Conservation (phyloP, 2,329 filamentous ascomycete species). For the Botrytis aclada region DNA sequence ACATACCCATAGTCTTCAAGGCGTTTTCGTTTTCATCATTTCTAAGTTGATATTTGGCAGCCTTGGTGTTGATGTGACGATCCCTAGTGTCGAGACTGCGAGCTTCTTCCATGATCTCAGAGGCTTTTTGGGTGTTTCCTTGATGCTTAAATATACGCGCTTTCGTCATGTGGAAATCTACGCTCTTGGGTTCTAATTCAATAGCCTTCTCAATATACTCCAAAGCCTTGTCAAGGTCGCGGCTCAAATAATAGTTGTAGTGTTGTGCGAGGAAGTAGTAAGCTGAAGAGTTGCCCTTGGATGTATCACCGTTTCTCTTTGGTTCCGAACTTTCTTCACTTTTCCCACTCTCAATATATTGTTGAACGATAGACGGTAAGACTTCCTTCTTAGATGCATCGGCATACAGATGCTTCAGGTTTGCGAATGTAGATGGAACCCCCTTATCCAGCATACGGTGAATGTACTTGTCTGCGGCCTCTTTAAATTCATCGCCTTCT, state of each 20-base stretch:
- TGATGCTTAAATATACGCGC: conserved; percentile 91
- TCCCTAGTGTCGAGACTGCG: conserved; percentile 84
- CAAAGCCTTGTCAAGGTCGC: conserved; percentile 76
- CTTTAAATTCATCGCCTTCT: conserved; percentile 73
- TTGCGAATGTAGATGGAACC: conserved; percentile 93
- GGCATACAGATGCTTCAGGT: conserved; percentile 88
- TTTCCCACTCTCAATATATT: conserved; percentile 65
- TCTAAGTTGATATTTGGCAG: conserved; percentile 91
- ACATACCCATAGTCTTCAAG: conserved; percentile 84
- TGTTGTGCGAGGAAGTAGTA: conserved; percentile 95
- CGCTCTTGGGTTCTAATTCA: conserved; percentile 71
- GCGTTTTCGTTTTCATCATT: conserved; percentile 88
- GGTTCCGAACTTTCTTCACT: conserved; percentile 44
- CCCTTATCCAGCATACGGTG: conserved; percentile 85
- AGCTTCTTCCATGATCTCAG: conserved; percentile 84
- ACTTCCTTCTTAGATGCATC: conserved; percentile 74
- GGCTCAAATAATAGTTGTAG: conserved; percentile 88
- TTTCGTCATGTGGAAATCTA: conserved; percentile 93
- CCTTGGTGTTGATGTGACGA: conserved; percentile 97
- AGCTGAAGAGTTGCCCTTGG: conserved; percentile 70
- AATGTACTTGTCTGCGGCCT: conserved; percentile 75
- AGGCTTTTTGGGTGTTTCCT: conserved; percentile 74
- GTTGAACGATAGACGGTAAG: conserved; percentile 71
- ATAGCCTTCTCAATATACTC: conserved; percentile 83
- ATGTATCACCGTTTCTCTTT: conserved; percentile 46